Evolutionary conservation across 352 stramenopile genomes (phyloP), one percentile per base, ranked within the genome.

Genomic region (Phytophthora parvispora): DNA sequence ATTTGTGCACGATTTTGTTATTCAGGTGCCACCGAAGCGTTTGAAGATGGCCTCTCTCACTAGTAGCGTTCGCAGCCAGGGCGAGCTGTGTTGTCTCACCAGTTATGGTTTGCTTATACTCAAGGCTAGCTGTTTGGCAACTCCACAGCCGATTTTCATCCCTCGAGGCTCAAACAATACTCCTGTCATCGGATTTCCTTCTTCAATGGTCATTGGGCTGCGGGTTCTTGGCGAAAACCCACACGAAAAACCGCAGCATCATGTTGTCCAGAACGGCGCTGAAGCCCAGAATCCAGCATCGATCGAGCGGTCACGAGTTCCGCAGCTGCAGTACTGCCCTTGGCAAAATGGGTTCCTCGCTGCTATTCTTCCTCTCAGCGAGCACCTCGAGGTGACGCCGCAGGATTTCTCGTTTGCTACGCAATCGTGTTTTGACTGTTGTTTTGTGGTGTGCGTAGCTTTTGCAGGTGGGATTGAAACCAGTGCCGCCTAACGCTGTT

Each of bases 391-490:
- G 81, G 84, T 92, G 42, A 36, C 32, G 53, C 16, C 10, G 9
- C 10, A 48, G 13, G 20, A 51, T 52, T 32, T 10, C 27, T 24
- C 4, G 1, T 60, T 43, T 7, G 15, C 0, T 43, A 16, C 36
- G 10, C 16, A 18, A 43, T 43, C n/a, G 15, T 10, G 10, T 43
- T 18, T 47, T 60, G 13, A 22, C 49, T 15, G 13, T 55, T 38
- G 20, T 31, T n/a, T 28, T 38, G 34, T 16, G 34, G 34, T 6
- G 16, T 49, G 34, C 10, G 9, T 24, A 92, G 86, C 80, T 94
- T 28, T 64, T 94, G 2, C 82, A 91, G 54, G 78, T 94, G 62
- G 84, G 89, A 40, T 81, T 81, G n/a, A 84, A 91, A 48, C 68
- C 89, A 29, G 74, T 81, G 2, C 86, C 87, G 50, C 84, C 90